phyloP scores from a whole-genome alignment of 1,139 yeast genomes.

The Blastobotrys apis region DNA sequence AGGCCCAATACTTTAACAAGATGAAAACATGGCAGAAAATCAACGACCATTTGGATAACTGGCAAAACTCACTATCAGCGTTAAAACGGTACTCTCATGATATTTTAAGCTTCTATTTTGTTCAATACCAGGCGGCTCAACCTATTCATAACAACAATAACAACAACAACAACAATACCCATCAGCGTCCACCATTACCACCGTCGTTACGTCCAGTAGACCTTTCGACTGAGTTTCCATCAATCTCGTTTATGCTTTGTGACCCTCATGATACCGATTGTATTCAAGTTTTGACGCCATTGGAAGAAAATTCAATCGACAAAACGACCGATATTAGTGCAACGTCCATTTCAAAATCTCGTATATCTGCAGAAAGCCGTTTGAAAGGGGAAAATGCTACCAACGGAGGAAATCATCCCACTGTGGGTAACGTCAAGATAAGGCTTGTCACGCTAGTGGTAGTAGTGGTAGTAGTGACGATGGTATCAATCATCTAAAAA shows the following conservation, averaged over 20 bases:
- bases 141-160: not conserved
- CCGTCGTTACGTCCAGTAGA: not conserved
- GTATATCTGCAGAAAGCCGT: too few relatives aligned
- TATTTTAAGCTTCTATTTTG: conserved; percentile 2
- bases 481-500: too few relatives aligned
- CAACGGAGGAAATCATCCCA: too few relatives aligned
- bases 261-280: conserved; percentile 6
- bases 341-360: too few relatives aligned
- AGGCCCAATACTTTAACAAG: not conserved
- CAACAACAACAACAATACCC: not conserved
- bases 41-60: conserved; percentile 7
- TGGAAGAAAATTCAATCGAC: not conserved
- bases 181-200: not conserved
- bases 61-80: conserved; percentile 5
- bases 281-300: not conserved
- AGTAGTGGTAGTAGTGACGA: too few relatives aligned
- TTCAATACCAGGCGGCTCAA: conserved; percentile 1
- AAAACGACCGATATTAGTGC: too few relatives aligned
- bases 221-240: not conserved
- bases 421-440: too few relatives aligned
- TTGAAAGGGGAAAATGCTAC: too few relatives aligned
- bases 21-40: conserved; percentile 9
- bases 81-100: conserved; percentile 6
- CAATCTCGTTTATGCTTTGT: conserved; percentile 1
- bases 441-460: too few relatives aligned